Base-by-base conservation (phyloP, 2,329 filamentous ascomycete species). In the Zasmidium citrigriseum region DNA sequence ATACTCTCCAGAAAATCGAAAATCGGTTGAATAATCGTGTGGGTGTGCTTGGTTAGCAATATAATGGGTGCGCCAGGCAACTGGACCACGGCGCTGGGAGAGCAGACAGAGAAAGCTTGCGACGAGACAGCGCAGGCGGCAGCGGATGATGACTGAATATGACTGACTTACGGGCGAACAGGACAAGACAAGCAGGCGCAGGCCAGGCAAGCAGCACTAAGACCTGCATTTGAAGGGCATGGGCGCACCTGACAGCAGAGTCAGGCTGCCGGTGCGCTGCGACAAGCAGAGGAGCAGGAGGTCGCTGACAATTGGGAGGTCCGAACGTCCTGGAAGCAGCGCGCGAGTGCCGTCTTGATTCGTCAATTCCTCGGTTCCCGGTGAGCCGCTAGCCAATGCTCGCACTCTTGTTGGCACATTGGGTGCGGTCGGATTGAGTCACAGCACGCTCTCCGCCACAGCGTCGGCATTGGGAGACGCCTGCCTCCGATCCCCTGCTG, bases 111-210 rank as follows among this genome's bases (percentile, higher is more conserved):
- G 20, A 45, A 21, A 45, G 44, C 29, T 27, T 52, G 60, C 56
- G 59, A 59, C 53, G 48, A 59, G 54, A 55, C 50, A 53, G 51
- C 47, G 54, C 60, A 62, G 60, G 57, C 57, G 52, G 38, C 52
- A 57, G 57, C 54, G 55, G 55, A 55, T 55, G 57, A 59, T 60
- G 60, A 63, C 60, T 50, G 57, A 55, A 54, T 52, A 47, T 58
- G 27, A 34, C 45, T 46, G 55, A 55, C 54, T 41, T 59, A 58
- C 57, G 55, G 20, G 52, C 52, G 45, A 55, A 49, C 47, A 46
- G 44, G 49, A 53, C 49, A 48, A 58, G 49, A 61, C 54, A 58
- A 61, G 57, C 53, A 52, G 49, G 58, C n/a, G n/a, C n/a, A n/a
- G n/a, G 44, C 45, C 58, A 58, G 60, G 55, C 55, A 55, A 41